phyloP scores from a whole-genome alignment of 805 yeast species.

The Brettanomyces nanus region DNA sequence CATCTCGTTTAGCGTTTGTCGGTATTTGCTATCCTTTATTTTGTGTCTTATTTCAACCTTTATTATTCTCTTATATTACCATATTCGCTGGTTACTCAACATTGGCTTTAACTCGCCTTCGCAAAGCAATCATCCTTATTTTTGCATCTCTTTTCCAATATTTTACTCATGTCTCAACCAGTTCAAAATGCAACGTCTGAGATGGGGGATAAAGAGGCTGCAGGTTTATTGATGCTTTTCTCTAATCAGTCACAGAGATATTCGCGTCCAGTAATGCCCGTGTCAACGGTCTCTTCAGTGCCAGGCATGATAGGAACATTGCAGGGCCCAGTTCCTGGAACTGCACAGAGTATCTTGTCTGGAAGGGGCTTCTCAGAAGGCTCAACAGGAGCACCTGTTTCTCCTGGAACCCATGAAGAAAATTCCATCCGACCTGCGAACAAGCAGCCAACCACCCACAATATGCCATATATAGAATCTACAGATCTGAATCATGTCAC shows the following conservation, averaged over 20 bases:
- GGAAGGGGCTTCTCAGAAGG: not conserved
- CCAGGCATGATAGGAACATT: not conserved
- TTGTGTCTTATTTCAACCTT: not conserved
- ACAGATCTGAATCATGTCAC: constrained; percentile 11
- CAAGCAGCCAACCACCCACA: constrained; percentile 1
- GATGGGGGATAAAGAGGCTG: constrained; percentile 29
- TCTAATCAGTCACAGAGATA: constrained; percentile 23
- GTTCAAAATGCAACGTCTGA: constrained; percentile 7
- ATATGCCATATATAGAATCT: not conserved
- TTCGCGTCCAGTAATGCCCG: constrained; percentile 2
- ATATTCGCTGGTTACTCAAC: too few relatives aligned
- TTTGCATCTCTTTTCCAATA: too few relatives aligned
- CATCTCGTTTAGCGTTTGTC: too few relatives aligned
- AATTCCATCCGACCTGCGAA: not conserved
- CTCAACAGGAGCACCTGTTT: not conserved
- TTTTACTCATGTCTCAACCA: constrained; percentile 5
- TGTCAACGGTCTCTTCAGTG: not conserved
- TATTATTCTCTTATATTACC: too few relatives aligned
- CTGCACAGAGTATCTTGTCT: not conserved
- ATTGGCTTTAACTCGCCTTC: too few relatives aligned
- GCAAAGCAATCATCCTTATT: too few relatives aligned
- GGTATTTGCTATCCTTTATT: not conserved
- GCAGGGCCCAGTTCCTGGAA: not conserved
- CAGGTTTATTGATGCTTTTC: constrained; percentile 31
- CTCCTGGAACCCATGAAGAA: not conserved